A percentile compares a stretch with the other conserved stretches of the same genome.
These are phyloP conservation scores for Pythium periplocum DNA, from an alignment of 352 stramenopile genomes.

Conservation along the genomic window DNA sequence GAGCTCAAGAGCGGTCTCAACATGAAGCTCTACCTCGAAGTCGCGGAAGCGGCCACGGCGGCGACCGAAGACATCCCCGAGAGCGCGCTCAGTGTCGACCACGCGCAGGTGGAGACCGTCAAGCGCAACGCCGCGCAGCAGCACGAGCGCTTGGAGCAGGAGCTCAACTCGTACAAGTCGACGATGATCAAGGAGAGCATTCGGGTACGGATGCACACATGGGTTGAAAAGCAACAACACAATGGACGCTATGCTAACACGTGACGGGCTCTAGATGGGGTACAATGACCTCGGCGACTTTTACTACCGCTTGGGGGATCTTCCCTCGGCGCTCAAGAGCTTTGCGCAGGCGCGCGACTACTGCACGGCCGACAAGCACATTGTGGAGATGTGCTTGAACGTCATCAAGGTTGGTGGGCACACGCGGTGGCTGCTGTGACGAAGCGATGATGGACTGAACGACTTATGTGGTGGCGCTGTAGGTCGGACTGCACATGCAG, in stretches of 20 bases:
- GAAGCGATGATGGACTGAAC: too few species aligned
- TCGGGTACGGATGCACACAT: slow-evolving; percentile 30
- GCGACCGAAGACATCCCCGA: slow-evolving; percentile 26
- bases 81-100: slow-evolving; percentile 30
- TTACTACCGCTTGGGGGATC: slow-evolving; percentile 80
- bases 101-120: slow-evolving; percentile 53
- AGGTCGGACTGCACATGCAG: slow-evolving; percentile 78
- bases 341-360: slow-evolving; percentile 87
- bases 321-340: slow-evolving; percentile 74
- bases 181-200: slow-evolving; percentile 92
- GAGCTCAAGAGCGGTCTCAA: slow-evolving; percentile 64
- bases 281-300: slow-evolving; percentile 86
- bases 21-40: slow-evolving; percentile 63
- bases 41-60: slow-evolving; percentile 31
- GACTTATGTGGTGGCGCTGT: not conserved
- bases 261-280: slow-evolving; percentile 51
- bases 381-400: slow-evolving; percentile 88
- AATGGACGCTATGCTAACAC: not conserved
- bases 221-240: too few species aligned
- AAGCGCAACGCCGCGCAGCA: slow-evolving; percentile 57
- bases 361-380: slow-evolving; percentile 87
- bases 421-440: not conserved
- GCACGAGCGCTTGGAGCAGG: slow-evolving; percentile 80
- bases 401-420: slow-evolving; percentile 65
- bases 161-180: slow-evolving; percentile 90